phyloP scores from a whole-genome alignment of 2,329 filamentous ascomycete species.

The Mollisia scopiformis region DNA sequence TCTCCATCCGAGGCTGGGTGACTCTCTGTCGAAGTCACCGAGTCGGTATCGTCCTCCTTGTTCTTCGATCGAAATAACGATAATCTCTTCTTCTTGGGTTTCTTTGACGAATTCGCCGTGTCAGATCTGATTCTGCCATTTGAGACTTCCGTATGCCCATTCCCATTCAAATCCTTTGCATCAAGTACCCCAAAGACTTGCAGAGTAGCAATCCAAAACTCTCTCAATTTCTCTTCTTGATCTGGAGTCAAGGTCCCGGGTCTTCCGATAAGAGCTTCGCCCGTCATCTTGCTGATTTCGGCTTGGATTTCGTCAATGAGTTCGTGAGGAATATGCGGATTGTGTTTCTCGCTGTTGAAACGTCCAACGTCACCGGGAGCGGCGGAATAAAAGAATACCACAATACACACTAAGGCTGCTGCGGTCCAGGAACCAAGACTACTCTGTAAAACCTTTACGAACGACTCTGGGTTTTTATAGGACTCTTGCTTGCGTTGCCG shows the following conservation, averaged over 20 bases:
- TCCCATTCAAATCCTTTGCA: conserved; percentile 37
- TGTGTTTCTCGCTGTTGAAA: conserved; percentile 1
- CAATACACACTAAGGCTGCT: conserved; percentile 11
- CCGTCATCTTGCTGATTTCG: conserved; percentile 42
- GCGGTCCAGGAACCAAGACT: conserved; percentile 20
- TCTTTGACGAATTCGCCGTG: conserved; percentile 41
- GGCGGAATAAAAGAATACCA: conserved; percentile 20
- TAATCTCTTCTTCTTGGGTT: conserved; percentile 76
- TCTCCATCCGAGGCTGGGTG: conserved; percentile 52
- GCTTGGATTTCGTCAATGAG: conserved; percentile 7
- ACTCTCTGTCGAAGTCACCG: conserved; percentile 37
- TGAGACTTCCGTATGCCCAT: conserved; percentile 21
- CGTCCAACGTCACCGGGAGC: background rate
- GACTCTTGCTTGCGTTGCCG: background rate
- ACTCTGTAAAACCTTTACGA: conserved; percentile 10
- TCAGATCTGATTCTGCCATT: conserved; percentile 28
- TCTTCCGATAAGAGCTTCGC: conserved; percentile 65
- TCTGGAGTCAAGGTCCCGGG: conserved; percentile 87
- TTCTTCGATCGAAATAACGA: conserved; percentile 64
- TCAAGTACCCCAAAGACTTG: conserved; percentile 71
- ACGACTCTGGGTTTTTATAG: background rate
- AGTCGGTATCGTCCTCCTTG: conserved; percentile 54
- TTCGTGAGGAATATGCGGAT: conserved; percentile 1
- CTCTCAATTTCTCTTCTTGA: conserved; percentile 84
- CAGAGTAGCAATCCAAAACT: conserved; percentile 80